Evolutionary conservation across 2,329 filamentous ascomycete species (phyloP), one percentile per base, ranked within the genome.

Genomic region (Stylonectria norvegica): DNA sequence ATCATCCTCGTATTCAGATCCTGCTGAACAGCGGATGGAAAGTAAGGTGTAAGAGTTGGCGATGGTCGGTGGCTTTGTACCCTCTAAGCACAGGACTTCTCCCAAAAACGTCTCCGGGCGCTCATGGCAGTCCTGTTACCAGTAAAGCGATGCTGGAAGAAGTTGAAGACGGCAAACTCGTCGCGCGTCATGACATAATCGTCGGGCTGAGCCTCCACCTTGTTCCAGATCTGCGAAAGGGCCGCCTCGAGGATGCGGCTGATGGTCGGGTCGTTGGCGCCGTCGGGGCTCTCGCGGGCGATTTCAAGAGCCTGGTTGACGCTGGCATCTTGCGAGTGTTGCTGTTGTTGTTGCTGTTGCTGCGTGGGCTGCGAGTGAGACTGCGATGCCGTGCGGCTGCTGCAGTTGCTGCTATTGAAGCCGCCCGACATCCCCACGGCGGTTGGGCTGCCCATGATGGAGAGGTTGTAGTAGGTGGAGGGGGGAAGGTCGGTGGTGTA

Each of bases 81-180:
- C 44, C 33, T 47, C 59, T 57, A 69, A 34, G 62, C 68, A 35
- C 58, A 57, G 14, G 59, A 52, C 48, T 70, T 66, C 53, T 76
- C 69, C 77, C 77, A 81, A 59, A 72, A 80, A 43, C 74, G 64
- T 51, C 61, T 70, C 46, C 68, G 66, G 14, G 76, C 76, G 25
- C 60, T 63, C n/a, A 66, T 57, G 28, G 72, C 72, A n/a, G 67
- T 53, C 48, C 67, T 58, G 49, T 75, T 62, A 44, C 78, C 76
- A 20, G 68, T 62, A 58, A 85, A 89, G 8, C 83, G 77, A 47
- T 76, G 66, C 47, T 86, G 83, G 63, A 85, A 91, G 64, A 84
- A 91, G 70, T 93, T 94, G 78, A 94, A 89, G 45, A 94, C 75
- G 39, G 86, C 80, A 57, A 93, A 94, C 66, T 95, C 88, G 63